Conservation (phyloP, 208 protist species). For the Phytomonas francai region DNA sequence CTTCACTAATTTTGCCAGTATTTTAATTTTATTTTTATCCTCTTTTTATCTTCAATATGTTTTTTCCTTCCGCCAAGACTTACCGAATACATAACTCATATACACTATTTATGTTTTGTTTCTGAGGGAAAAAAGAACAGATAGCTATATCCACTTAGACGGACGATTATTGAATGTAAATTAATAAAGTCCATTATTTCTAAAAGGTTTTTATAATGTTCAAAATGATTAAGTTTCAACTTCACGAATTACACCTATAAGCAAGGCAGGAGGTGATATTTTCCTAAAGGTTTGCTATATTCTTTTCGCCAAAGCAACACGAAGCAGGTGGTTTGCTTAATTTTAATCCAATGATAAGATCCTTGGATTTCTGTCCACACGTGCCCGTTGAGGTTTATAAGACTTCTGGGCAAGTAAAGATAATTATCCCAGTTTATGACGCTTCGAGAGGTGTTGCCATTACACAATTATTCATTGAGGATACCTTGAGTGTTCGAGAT, state of each 20-base stretch:
- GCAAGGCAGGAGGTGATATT: conserved; percentile 53
- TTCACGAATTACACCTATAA: conserved; percentile 37
- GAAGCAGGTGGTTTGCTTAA: conserved; percentile 51
- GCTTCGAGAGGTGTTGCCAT: conserved; percentile 29
- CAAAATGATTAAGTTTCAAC: neutral
- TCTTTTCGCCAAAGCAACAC: conserved; percentile 65
- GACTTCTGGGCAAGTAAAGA: conserved; percentile 35
- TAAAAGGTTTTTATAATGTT: neutral
- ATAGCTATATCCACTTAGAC: neutral
- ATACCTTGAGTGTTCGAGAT: conserved; percentile 4
- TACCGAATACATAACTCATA: neutral
- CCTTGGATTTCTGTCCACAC: conserved; percentile 36
- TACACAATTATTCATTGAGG: conserved; percentile 47
- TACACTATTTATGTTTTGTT: neutral
- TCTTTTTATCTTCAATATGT: conserved; percentile 10
- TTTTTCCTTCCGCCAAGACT: neutral
- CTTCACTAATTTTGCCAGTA: neutral
- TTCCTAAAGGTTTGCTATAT: conserved; percentile 48
- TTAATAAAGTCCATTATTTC: neutral
- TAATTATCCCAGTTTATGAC: conserved; percentile 52
- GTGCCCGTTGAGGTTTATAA: conserved; percentile 66
- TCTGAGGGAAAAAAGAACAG: neutral
- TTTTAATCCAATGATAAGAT: conserved; percentile 35
- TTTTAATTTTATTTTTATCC: neutral
- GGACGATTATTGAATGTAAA: neutral